Evolutionary conservation across 2,329 filamentous ascomycete species (phyloP).

Genomic region (Talaromyces sp.): DNA sequence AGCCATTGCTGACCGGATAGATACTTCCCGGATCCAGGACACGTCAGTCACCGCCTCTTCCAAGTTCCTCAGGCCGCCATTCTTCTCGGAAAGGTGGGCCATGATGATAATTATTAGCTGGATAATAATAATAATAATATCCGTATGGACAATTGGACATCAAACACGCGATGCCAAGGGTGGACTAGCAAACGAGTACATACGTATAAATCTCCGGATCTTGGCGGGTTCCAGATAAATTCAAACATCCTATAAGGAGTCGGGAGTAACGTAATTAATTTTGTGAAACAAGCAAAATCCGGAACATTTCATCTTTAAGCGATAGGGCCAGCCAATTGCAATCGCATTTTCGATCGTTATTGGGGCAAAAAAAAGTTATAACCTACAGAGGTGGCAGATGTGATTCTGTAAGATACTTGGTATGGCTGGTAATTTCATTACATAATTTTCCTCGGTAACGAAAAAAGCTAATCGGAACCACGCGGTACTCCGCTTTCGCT

Average conservation of each 20-base stretch:
- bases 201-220: not conserved
- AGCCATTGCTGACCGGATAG: not conserved
- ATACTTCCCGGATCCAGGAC: not conserved
- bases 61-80: too few species aligned
- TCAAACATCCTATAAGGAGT: not conserved
- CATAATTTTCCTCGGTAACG: not conserved
- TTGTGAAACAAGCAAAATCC: not conserved
- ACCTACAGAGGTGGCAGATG: not conserved
- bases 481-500: not conserved
- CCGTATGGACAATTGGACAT: not conserved
- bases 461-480: not conserved
- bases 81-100: too few species aligned
- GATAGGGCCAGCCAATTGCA: not conserved
- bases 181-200: not conserved
- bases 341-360: not conserved
- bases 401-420: not conserved
- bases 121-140: not conserved
- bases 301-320: not conserved
- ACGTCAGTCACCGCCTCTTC: not conserved
- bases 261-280: too few species aligned
- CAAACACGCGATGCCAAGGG: not conserved
- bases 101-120: too few species aligned
- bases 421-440: not conserved
- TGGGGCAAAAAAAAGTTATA: not conserved
- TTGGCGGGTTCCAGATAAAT: not conserved